A percentile compares a stretch with the other conserved stretches of the same genome.
These are phyloP conservation scores for Phytophthora colocasiae DNA, from an alignment of 352 stramenopile genomes.

Conservation along the genomic window DNA sequence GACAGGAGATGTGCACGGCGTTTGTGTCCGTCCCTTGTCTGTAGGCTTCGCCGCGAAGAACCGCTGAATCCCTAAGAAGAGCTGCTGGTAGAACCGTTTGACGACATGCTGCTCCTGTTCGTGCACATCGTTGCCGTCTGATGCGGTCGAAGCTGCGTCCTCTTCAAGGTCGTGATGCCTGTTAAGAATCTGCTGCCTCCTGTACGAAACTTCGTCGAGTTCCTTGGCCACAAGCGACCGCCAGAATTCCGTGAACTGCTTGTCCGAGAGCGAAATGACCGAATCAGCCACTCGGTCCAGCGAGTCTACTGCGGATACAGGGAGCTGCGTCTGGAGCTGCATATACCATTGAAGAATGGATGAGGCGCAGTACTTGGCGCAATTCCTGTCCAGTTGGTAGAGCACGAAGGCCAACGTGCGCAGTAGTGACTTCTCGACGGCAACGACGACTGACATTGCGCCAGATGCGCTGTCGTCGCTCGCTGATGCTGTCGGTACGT, in stretches of 20 bases:
- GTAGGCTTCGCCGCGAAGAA: constrained; percentile 45
- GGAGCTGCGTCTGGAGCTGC: constrained; percentile 66
- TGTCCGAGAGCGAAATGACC: constrained; percentile 68
- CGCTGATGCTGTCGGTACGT: constrained; percentile 7
- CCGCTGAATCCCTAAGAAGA: constrained; percentile 53
- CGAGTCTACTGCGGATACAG: constrained; percentile 53
- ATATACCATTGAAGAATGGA: constrained; percentile 72
- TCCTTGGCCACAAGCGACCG: constrained; percentile 61
- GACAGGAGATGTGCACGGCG: constrained; percentile 73
- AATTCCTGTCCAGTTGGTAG: constrained; percentile 62
- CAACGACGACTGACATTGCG: constrained; percentile 57
- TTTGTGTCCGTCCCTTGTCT: constrained; percentile 53
- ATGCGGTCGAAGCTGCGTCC: constrained; percentile 11
- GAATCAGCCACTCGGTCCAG: constrained; percentile 61
- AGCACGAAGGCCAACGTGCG: constrained; percentile 73
- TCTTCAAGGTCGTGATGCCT: constrained; percentile 9
- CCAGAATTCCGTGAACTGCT: constrained; percentile 74
- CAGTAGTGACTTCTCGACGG: constrained; percentile 68
- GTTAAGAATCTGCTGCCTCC: constrained; percentile 18
- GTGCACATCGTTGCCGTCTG: constrained; percentile 9
- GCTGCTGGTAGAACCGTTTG: constrained; percentile 57
- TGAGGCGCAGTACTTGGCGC: constrained; percentile 64
- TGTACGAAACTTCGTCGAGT: constrained; percentile 42
- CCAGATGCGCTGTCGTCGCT: constrained; percentile 28
- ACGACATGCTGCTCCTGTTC: constrained; percentile 49